Evolutionary conservation across 2,329 filamentous ascomycete genomes (phyloP), one percentile per base, ranked within the genome.

Genomic region (Aspergillus nomiae): DNA sequence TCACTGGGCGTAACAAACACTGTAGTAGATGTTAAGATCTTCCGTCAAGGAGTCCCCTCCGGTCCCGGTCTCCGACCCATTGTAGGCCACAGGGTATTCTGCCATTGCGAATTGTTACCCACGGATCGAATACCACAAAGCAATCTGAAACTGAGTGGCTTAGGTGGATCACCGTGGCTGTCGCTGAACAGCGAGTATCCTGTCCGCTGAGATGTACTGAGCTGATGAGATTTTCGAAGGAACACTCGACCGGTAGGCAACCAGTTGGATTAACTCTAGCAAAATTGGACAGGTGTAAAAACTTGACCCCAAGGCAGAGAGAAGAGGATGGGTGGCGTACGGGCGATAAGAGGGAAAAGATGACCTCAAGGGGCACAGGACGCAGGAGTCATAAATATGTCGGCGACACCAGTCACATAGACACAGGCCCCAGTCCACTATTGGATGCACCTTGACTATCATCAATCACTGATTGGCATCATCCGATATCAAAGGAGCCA

Each of bases 1-100:
- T 21, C 9, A n/a, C 30, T 12, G 9, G 65, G 70, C 60, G 43
- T 8, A 64, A 64, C 16, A 50, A 73, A 73, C 73, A 72, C 92
- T 86, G 81, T 96, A 97, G 79, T 87, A 96, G 71, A 94, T 81
- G 79, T 97, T 97, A 69, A 96, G 85, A 78, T 97, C 87, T 67
- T 91, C 81, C 1, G 81, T 81, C 63, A 88, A 79, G 30, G 90
- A 84, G 80, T 88, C 80, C 81, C 91, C 91, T 67, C 91, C 91
- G 9, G 85, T 87, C 10, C 67, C 73, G 26, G 81, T 77, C 41
- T 80, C 80, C 21, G 88, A 88, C 73, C 85, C 86, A 80, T 92
- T 92, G 80, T 89, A 91, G 26, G 85, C 80, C 45, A 85, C 76
- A 66, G 78, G 73, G 58, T 72, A 71, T 56, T 70, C 72, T 41